Percentiles rank a stretch among this genome's conserved stretches.
phyloP scores from a whole-genome alignment of 768 basidiomycete species.

The Lanmaoa pseudosensibilis region DNA sequence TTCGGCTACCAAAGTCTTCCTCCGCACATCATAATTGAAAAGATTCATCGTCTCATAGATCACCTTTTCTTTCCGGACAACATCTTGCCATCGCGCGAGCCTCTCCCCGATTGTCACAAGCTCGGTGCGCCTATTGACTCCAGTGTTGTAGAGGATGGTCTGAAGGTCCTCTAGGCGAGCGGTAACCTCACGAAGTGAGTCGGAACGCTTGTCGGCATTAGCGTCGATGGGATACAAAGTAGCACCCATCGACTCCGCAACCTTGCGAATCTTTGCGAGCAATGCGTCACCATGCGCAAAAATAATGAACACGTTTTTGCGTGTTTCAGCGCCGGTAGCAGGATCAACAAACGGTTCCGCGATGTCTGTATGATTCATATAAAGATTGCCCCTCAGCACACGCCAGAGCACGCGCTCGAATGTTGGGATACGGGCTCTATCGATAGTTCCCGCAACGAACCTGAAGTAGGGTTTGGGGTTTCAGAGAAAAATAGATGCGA shows the following conservation, averaged over 20 bases:
- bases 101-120: slow-evolving; percentile 82
- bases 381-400: slow-evolving; percentile 93
- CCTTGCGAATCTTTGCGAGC: slow-evolving; percentile 94
- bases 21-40: slow-evolving; percentile 90
- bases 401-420: slow-evolving; percentile 99
- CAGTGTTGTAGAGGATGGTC: slow-evolving; percentile 86
- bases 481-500: not conserved
- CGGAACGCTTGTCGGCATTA: slow-evolving; percentile 88
- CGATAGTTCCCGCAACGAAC: slow-evolving; percentile 96
- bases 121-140: slow-evolving; percentile 76
- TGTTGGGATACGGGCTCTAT: slow-evolving; percentile 85
- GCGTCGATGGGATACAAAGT: slow-evolving; percentile 96
- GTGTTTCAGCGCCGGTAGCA: slow-evolving; percentile 73
- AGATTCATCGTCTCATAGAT: slow-evolving; percentile 95
- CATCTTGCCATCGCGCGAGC: slow-evolving; percentile 88
- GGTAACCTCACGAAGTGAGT: slow-evolving; percentile 86
- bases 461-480: slow-evolving; percentile 37
- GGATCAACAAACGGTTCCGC: slow-evolving; percentile 90
- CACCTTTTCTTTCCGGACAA: slow-evolving; percentile 92
- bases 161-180: slow-evolving; percentile 89
- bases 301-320: slow-evolving; percentile 99
- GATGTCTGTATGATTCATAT: slow-evolving; percentile 99
- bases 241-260: slow-evolving; percentile 98
- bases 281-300: slow-evolving; percentile 95
- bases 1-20: slow-evolving; percentile 95